Conservation (phyloP, 2,329 filamentous ascomycete species). For the Fusarium cyanostomum region DNA sequence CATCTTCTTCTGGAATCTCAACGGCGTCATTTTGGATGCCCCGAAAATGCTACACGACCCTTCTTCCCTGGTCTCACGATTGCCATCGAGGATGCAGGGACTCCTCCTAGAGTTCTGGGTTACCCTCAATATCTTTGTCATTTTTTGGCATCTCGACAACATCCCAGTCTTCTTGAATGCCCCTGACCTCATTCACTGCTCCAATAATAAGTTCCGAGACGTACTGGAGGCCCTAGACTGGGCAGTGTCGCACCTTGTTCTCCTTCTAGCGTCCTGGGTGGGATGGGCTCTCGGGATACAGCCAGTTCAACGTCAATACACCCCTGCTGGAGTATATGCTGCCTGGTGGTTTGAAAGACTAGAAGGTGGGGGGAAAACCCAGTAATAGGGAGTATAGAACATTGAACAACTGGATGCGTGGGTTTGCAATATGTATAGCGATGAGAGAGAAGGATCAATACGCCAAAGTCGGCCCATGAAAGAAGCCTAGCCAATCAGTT, state of each 20-base stretch:
- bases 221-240: neutral
- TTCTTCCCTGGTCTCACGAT: neutral
- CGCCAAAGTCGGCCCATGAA: too few relatives aligned
- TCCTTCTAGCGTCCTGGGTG: neutral
- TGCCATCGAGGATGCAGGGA: constrained; percentile 22
- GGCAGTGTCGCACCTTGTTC: neutral
- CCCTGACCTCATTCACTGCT: fast-evolving
- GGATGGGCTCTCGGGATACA: constrained; percentile 1
- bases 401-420: neutral
- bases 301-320: constrained; percentile 12
- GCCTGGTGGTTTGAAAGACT: neutral
- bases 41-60: constrained; percentile 8
- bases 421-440: neutral
- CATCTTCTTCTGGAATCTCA: constrained; percentile 61
- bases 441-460: too few relatives aligned
- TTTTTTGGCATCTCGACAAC: constrained; percentile 45
- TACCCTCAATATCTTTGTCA: constrained; percentile 42
- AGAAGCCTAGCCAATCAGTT: too few relatives aligned
- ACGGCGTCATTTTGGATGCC: constrained; percentile 50
- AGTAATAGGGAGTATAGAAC: fast-evolving
- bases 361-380: fast-evolving
- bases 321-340: neutral
- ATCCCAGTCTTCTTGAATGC: constrained; percentile 42
- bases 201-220: fast-evolving
- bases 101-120: constrained; percentile 43